Conservation (phyloP, 306 rosid species). For the Rosa chinensis region DNA sequence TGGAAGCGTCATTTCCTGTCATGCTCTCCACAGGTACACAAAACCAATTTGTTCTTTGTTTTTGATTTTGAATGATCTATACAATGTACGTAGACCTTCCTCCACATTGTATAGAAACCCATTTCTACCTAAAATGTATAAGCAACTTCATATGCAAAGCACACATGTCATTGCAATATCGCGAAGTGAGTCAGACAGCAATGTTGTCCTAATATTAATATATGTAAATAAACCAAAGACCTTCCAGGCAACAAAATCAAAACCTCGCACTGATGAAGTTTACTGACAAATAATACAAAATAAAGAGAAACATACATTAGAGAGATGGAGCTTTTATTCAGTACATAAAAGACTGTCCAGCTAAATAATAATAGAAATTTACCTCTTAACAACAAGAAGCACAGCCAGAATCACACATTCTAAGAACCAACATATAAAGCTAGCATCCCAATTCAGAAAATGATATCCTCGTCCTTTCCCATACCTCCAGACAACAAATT, state of each 20-base stretch:
- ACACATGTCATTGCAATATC: neutral
- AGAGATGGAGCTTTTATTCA: constrained; percentile 27
- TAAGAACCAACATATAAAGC: constrained; percentile 22
- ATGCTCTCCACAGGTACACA: neutral
- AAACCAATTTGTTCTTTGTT: neutral
- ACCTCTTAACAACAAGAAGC: constrained; percentile 16
- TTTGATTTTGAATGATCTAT: neutral
- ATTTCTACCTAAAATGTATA: neutral
- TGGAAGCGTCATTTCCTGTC: neutral
- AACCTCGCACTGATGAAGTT: constrained; percentile 12
- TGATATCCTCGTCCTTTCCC: constrained; percentile 74
- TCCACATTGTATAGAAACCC: neutral
- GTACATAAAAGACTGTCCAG: neutral
- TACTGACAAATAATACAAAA: constrained; percentile 24
- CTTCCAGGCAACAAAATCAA: constrained; percentile 13
- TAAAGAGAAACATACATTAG: constrained; percentile 19
- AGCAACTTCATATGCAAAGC: neutral
- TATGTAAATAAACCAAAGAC: constrained; percentile 1
- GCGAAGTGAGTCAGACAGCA: neutral
- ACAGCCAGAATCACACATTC: constrained; percentile 16
- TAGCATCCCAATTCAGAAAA: constrained; percentile 50
- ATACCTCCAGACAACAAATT: constrained; percentile 54
- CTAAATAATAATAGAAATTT: constrained; percentile 9
- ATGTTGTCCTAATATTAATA: neutral
- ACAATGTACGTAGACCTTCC: neutral